A percentile compares a stretch with the other conserved stretches of the same genome.
Evolutionary conservation across 371 early-diverging fungal species (phyloP).

Genomic region (Mucor sp.): DNA sequence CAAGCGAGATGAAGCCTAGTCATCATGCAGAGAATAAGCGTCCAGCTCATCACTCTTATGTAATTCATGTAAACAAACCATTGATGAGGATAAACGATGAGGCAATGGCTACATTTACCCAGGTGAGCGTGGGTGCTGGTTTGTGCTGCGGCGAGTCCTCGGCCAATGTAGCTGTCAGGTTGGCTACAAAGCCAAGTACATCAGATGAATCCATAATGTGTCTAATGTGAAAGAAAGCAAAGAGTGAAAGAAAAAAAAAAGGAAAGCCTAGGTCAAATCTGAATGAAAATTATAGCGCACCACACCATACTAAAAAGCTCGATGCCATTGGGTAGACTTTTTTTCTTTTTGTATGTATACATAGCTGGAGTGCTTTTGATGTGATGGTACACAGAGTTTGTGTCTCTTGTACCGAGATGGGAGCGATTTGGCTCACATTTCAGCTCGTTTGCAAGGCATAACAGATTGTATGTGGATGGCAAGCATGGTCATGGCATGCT

Average conservation of each 20-base stretch:
- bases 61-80: slow-evolving; percentile 27
- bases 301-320: neutral
- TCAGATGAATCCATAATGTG: neutral
- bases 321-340: neutral
- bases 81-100: slow-evolving; percentile 45
- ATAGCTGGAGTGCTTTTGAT: neutral
- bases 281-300: neutral
- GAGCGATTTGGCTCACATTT: neutral
- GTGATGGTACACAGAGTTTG: neutral
- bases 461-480: neutral
- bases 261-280: neutral
- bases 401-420: neutral
- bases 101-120: slow-evolving; percentile 50
- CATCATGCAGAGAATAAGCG: neutral
- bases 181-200: neutral
- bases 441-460: neutral
- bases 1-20: slow-evolving; percentile 57
- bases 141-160: neutral
- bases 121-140: slow-evolving; percentile 22
- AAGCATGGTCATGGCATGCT: neutral
- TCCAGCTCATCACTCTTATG: neutral
- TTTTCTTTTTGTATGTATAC: neutral
- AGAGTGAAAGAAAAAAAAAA: neutral
- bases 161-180: neutral
- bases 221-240: neutral